A percentile compares a stretch with the other conserved stretches of the same genome.
Evolutionary conservation across 1,284 basidiomycete genomes (phyloP).

Genomic region (Ganoderma leucocontextum): DNA sequence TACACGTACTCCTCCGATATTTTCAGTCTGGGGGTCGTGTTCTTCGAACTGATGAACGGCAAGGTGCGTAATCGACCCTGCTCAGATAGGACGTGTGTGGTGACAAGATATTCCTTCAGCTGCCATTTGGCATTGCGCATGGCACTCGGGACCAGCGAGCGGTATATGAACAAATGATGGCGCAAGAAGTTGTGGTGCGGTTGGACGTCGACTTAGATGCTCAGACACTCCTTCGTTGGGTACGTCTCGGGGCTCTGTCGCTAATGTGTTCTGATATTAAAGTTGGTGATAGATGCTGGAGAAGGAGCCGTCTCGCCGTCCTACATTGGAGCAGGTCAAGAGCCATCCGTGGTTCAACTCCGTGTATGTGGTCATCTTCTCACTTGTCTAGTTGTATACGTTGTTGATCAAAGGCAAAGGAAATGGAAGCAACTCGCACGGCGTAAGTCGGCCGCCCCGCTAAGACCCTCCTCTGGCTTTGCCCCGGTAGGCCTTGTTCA

Average conservation of each 20-base stretch:
- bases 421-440: slow-evolving; percentile 24
- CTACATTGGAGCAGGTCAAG: slow-evolving; percentile 35
- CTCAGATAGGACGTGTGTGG: neutral
- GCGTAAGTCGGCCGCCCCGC: slow-evolving; percentile 10
- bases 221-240: slow-evolving; percentile 29
- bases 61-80: slow-evolving; percentile 25
- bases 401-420: neutral
- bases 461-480: slow-evolving; percentile 3
- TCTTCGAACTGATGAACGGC: slow-evolving; percentile 67
- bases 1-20: slow-evolving; percentile 59
- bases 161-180: slow-evolving; percentile 17
- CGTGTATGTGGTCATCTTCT: slow-evolving; percentile 27
- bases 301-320: slow-evolving; percentile 32
- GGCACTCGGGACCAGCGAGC: slow-evolving; percentile 17
- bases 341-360: slow-evolving; percentile 34
- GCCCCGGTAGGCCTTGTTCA: slow-evolving; percentile 15
- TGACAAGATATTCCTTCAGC: slow-evolving; percentile 20
- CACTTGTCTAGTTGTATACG: neutral
- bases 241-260: slow-evolving; percentile 6
- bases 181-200: slow-evolving; percentile 15
- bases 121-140: slow-evolving; percentile 30
- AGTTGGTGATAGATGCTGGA: slow-evolving; percentile 34
- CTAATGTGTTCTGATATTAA: neutral
- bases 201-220: slow-evolving; percentile 23
- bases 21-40: slow-evolving; percentile 60